A percentile compares a stretch with the other conserved stretches of the same genome.
phyloP scores from a whole-genome alignment of 441 rosid species.

The Theobroma grandiflorum region DNA sequence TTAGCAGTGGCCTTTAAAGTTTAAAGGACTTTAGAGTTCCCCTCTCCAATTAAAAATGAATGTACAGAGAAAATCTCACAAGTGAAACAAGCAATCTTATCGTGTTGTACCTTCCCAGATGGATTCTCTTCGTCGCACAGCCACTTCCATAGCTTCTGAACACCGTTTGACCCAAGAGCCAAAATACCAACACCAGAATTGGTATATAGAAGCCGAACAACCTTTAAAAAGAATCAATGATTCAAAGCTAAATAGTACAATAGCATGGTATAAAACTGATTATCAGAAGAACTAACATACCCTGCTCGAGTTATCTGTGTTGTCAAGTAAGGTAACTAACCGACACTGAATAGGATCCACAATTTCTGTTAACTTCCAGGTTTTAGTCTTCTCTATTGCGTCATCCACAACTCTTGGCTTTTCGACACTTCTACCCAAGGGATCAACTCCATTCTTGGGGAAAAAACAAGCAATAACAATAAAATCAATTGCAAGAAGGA shows the following conservation, averaged over 20 bases:
- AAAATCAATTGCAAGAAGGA: constrained; percentile 26
- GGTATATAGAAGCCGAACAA: constrained; percentile 84
- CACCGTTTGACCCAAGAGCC: constrained; percentile 89
- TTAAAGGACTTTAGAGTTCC: constrained; percentile 38
- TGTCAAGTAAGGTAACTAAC: constrained; percentile 67
- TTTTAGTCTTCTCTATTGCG: constrained; percentile 61
- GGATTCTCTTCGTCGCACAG: constrained; percentile 78
- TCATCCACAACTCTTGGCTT: constrained; percentile 72
- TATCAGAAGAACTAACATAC: constrained; percentile 41
- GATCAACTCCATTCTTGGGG: constrained; percentile 79
- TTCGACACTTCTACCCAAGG: constrained; percentile 62
- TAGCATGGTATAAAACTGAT: constrained; percentile 9
- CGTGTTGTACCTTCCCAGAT: constrained; percentile 66
- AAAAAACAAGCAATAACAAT: constrained; percentile 24
- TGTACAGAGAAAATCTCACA: not conserved
- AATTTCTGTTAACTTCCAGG: constrained; percentile 82
- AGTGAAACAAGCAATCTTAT: not conserved
- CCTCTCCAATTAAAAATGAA: constrained; percentile 5
- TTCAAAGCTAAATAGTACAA: constrained; percentile 24
- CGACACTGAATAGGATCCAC: constrained; percentile 67
- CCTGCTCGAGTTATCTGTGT: constrained; percentile 76
- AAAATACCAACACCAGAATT: constrained; percentile 84
- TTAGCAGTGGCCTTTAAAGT: constrained; percentile 79
- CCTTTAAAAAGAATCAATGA: constrained; percentile 47
- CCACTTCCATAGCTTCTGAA: constrained; percentile 96